Conservation (phyloP, 371 early-diverging fungal genomes). For the Syncephalastrum monosporum region DNA sequence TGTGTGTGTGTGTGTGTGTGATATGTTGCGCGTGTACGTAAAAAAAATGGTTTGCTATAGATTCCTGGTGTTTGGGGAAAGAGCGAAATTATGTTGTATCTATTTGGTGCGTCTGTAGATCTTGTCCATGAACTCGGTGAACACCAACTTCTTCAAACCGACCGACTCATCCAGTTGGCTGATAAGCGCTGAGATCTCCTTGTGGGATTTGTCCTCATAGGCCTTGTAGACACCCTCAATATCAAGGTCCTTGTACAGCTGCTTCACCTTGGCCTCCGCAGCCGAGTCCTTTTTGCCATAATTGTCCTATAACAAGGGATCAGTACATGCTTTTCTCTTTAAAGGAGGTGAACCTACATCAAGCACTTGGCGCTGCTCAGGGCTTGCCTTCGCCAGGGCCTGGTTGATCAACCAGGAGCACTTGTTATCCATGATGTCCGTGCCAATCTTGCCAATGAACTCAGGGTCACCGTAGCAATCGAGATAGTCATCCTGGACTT, state of each 20-base stretch:
- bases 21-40: too few relatives aligned
- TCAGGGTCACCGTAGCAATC: constrained; percentile 92
- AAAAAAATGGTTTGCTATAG: too few relatives aligned
- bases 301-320: constrained; percentile 54
- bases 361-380: constrained; percentile 85
- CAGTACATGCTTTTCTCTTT: background rate
- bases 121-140: constrained; percentile 88
- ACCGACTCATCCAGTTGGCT: constrained; percentile 66
- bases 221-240: constrained; percentile 75
- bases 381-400: constrained; percentile 73
- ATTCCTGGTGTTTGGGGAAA: too few relatives aligned
- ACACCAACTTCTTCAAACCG: constrained; percentile 78
- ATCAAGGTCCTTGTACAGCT: constrained; percentile 76
- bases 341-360: constrained; percentile 50
- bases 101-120: constrained; percentile 92
- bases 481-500: constrained; percentile 95
- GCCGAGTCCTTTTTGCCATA: constrained; percentile 85
- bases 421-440: constrained; percentile 98
- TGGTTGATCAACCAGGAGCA: constrained; percentile 96
- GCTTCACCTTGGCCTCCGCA: constrained; percentile 80
- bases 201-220: constrained; percentile 86
- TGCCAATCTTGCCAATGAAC: constrained; percentile 96
- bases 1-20: too few relatives aligned
- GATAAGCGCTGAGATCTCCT: constrained; percentile 71
- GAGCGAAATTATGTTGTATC: constrained; percentile 10